phyloP scores from a whole-genome alignment of 495 filamentous ascomycete genomes.

The Penicillium diatomitis region DNA sequence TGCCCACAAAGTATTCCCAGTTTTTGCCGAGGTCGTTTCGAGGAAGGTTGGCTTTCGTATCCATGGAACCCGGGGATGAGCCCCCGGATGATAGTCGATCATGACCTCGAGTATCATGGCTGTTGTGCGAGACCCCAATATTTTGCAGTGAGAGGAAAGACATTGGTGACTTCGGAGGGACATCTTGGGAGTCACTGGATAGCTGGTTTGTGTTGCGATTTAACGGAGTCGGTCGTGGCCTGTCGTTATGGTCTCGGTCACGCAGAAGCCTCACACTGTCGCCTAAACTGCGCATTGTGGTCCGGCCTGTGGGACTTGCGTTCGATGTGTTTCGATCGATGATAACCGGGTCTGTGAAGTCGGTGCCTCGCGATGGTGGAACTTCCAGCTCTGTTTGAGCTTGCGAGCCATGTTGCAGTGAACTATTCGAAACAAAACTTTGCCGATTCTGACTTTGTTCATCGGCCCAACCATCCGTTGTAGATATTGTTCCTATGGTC shows the following conservation, averaged over 20 bases:
- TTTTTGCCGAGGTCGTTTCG: constrained; percentile 54
- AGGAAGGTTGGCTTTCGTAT: constrained; percentile 20
- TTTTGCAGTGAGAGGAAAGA: constrained; percentile 59
- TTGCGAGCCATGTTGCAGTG: constrained; percentile 27
- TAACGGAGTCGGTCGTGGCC: constrained; percentile 44
- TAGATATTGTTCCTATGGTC: constrained; percentile 31
- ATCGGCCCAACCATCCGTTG: constrained; percentile 36
- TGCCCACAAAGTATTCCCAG: constrained; percentile 86
- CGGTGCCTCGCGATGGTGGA: constrained; percentile 69
- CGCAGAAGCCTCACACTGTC: constrained; percentile 70
- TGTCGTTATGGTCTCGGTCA: constrained; percentile 38
- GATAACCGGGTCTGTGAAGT: constrained; percentile 57
- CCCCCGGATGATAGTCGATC: constrained; percentile 68
- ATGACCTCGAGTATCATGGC: constrained; percentile 49
- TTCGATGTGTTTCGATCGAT: constrained; percentile 62
- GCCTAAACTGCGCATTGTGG: constrained; percentile 53
- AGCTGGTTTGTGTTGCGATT: constrained; percentile 51
- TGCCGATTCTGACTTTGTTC: constrained; percentile 38
- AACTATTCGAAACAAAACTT: constrained; percentile 40
- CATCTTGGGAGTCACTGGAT: constrained; percentile 36
- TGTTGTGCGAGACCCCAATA: constrained; percentile 32
- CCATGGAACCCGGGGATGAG: constrained; percentile 54
- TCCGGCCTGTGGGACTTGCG: constrained; percentile 62
- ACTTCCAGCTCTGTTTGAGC: constrained; percentile 46
- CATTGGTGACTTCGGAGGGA: constrained; percentile 55